Conservation (phyloP, 139 green algal species). For the Micractinium conductrix region DNA sequence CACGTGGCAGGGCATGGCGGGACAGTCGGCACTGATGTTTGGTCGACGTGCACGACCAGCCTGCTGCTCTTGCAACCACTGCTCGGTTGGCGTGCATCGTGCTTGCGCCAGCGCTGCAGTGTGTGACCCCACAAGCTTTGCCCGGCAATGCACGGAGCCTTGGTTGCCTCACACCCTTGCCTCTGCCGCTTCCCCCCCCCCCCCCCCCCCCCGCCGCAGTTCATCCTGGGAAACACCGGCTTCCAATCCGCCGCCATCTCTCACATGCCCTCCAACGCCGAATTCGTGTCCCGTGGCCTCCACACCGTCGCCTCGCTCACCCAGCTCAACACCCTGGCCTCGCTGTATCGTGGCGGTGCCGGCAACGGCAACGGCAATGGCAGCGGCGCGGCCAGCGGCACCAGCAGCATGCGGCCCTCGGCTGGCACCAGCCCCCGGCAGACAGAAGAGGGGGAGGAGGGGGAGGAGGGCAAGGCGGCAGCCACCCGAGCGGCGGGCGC, state of each 20-base stretch:
- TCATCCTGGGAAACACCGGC: slow-evolving; percentile 86
- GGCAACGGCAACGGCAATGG: neutral
- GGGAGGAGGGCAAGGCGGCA: too few species aligned
- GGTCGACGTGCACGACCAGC: too few species aligned
- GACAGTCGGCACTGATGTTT: too few species aligned
- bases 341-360: too few species aligned
- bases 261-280: slow-evolving; percentile 71
- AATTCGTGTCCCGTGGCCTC: slow-evolving; percentile 48
- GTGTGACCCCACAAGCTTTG: too few species aligned
- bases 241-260: slow-evolving; percentile 62
- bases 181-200: neutral
- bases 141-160: too few species aligned
- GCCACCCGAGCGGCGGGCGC: too few species aligned
- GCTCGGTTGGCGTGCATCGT: neutral
- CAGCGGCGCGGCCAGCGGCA: neutral
- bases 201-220: slow-evolving; percentile 30
- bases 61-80: neutral
- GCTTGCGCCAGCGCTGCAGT: too few species aligned
- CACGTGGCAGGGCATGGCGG: too few species aligned
- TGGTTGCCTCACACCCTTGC: neutral
- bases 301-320: neutral
- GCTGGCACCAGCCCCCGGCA: neutral
- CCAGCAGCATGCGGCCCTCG: neutral
- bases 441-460: too few species aligned
- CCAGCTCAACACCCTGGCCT: neutral